These are phyloP conservation scores for Trichaptum fuscoviolaceum DNA, from an alignment of 768 basidiomycete species.

Conservation along the genomic window DNA sequence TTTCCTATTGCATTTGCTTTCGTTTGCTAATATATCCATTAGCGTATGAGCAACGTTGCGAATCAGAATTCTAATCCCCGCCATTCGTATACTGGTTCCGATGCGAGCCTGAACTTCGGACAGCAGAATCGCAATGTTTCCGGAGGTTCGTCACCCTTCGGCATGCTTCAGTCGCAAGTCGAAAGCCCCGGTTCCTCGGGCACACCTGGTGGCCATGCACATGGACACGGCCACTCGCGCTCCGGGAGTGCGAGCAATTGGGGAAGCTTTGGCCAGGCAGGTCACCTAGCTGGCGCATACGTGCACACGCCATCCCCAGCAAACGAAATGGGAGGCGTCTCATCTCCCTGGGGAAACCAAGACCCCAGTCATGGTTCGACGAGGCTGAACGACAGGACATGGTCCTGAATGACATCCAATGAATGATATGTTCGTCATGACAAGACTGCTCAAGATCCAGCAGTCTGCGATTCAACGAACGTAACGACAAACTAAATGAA, in stretches of 20 bases:
- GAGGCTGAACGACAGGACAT: slow-evolving; percentile 56
- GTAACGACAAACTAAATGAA: background rate
- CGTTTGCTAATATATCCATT: slow-evolving; percentile 3
- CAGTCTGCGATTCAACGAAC: background rate
- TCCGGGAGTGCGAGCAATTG: slow-evolving; percentile 81
- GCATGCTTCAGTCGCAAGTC: slow-evolving; percentile 23
- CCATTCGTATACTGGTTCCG: slow-evolving; percentile 74
- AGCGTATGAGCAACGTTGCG: slow-evolving; percentile 40
- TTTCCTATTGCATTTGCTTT: slow-evolving; percentile 12
- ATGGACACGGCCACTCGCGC: slow-evolving; percentile 57
- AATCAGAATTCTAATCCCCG: slow-evolving; percentile 46
- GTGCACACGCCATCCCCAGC: slow-evolving; percentile 54
- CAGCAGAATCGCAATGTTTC: slow-evolving; percentile 47
- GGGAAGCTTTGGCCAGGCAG: slow-evolving; percentile 56
- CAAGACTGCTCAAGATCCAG: background rate
- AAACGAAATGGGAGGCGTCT: slow-evolving; percentile 44
- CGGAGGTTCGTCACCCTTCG: slow-evolving; percentile 37
- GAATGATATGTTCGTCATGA: background rate
- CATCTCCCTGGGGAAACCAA: slow-evolving; percentile 54
- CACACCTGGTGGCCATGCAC: slow-evolving; percentile 1
- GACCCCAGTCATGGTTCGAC: slow-evolving; percentile 43
- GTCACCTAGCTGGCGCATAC: slow-evolving; percentile 45
- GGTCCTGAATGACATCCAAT: slow-evolving; percentile 34
- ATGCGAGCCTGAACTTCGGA: slow-evolving; percentile 53
- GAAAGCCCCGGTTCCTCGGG: slow-evolving; percentile 23